phyloP scores from a whole-genome alignment of 2,329 filamentous ascomycete species.

The Apiospora pterosperma region DNA sequence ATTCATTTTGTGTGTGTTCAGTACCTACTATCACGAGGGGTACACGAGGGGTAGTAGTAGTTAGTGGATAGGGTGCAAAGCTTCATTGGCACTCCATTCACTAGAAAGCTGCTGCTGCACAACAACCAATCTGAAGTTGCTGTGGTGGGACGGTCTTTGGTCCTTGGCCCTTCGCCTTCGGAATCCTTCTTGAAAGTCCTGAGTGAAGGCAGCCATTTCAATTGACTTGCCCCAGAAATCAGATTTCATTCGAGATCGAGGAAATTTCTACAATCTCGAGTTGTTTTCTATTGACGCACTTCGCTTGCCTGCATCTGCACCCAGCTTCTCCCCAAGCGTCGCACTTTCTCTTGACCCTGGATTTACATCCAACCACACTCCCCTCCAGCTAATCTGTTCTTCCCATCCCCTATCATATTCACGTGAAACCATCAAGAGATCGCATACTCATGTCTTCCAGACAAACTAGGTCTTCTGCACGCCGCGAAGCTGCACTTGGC shows the following conservation, averaged over 20 bases:
- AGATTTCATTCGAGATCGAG: background rate
- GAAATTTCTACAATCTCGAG: background rate
- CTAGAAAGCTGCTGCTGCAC: background rate
- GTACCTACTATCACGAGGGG: background rate
- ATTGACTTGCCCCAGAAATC: background rate
- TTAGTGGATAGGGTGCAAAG: background rate
- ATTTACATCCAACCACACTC: background rate
- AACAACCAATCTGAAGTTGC: background rate
- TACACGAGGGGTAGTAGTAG: background rate
- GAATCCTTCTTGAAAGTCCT: background rate
- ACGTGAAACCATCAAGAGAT: background rate
- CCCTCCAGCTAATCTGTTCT: background rate
- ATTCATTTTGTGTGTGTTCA: background rate
- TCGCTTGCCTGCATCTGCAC: background rate
- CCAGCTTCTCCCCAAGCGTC: background rate
- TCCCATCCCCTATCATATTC: background rate
- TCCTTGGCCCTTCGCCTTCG: too few species aligned
- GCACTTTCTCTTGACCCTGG: background rate
- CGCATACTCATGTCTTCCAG: slow-evolving; percentile 85
- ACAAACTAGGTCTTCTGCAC: slow-evolving; percentile 92
- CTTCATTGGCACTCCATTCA: background rate
- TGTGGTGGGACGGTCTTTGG: background rate
- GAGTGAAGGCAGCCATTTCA: background rate
- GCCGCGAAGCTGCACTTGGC: slow-evolving; percentile 61
- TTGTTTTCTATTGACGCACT: background rate